Conservation (phyloP, 306 rosid species). For the Vicia faba region DNA sequence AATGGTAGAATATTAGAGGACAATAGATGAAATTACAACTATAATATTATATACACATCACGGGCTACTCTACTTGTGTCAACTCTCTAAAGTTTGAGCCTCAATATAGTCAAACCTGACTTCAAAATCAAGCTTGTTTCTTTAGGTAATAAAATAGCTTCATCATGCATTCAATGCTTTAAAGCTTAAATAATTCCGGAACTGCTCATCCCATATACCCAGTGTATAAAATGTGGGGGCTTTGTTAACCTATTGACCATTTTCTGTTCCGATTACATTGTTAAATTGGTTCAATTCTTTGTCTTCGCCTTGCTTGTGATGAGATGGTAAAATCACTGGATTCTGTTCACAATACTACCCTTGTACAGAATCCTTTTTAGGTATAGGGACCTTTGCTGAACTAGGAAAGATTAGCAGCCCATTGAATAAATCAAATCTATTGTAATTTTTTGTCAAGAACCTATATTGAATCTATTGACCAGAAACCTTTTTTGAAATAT, state of each 20-base stretch:
- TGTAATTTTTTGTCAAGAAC: slow-evolving; percentile 13
- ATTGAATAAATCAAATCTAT: neutral
- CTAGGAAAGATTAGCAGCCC: neutral
- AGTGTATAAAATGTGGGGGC: neutral
- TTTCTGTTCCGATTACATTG: slow-evolving; percentile 11
- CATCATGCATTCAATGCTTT: neutral
- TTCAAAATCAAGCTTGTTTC: neutral
- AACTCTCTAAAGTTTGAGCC: slow-evolving; percentile 2
- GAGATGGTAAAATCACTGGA: slow-evolving; percentile 11
- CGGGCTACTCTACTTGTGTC: neutral
- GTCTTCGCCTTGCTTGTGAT: slow-evolving; percentile 8
- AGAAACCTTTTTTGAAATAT: slow-evolving; percentile 3
- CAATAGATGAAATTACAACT: no score
- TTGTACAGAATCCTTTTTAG: neutral
- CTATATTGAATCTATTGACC: neutral
- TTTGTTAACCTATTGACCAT: neutral
- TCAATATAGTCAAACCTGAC: neutral
- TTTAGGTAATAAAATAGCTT: neutral
- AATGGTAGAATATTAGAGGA: no score
- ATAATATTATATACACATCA: neutral
- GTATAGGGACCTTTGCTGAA: slow-evolving; percentile 2
- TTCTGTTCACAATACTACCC: neutral
- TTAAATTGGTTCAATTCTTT: neutral
- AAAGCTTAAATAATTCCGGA: neutral
- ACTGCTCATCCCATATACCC: neutral